Evolutionary conservation across 495 filamentous ascomycete species (phyloP), one percentile per base, ranked within the genome.

Genomic region (Emericellopsis terricola): DNA sequence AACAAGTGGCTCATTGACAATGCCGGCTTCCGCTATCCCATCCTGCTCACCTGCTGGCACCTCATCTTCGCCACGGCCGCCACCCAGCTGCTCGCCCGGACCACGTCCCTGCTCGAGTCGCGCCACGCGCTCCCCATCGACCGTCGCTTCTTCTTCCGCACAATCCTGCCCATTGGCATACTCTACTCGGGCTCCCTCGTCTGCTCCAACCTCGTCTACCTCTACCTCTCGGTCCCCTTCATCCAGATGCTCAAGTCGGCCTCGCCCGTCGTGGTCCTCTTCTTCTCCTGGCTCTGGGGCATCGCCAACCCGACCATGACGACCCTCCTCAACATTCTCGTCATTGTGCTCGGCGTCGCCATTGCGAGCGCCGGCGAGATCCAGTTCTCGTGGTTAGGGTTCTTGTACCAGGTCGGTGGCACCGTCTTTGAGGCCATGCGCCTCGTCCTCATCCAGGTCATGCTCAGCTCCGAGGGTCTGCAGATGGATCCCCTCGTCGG

Each of bases 1-100:
- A 93, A 94, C 69, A 93, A 93, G 60, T 84, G 78, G 65, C 72
- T 94, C 29, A 65, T 93, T 33, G 68, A 77, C 46, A 72, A 65
- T 41, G 62, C 65, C 44, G 67, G 76, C 34, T 93, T 93, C 58
- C 66, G 83, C 19, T 2, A 24, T 59, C 55, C 59, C 31, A 53
- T 55, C 8, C 64, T 76, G 40, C 64, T 85, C 35, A 82, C 79
- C 54, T 76, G 70, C 58, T 83, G 78, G 78, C 78, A 85, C 50
- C 63, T 85, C 38, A 41, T 63, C 43, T 82, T 83, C 50, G 74
- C 78, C 3, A 82, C 78, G 7, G 21, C 76, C 21, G 71, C 74
- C 48, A 85, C 78, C 33, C 79, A 83, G 47, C 35, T 82, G 45
- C 60, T 85, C 33, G 70, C 78, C 20, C 65, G 73, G 34, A 75